These are phyloP conservation scores for Aaosphaeria pasadenensis DNA, from an alignment of 2,329 filamentous ascomycete genomes.

Conservation along the genomic window DNA sequence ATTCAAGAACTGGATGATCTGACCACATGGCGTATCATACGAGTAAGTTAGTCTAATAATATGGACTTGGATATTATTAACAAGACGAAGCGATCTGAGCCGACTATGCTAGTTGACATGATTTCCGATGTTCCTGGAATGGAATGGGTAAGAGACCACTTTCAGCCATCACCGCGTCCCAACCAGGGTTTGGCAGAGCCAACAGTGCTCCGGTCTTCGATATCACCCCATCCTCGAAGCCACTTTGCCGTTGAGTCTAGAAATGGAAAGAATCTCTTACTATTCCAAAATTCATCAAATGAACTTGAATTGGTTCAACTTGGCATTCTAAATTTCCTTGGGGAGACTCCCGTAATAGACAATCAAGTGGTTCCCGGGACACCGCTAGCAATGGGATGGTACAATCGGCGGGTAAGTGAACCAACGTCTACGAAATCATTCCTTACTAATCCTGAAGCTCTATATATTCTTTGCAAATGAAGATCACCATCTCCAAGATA, in stretches of 20 bases:
- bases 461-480: background rate
- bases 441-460: background rate
- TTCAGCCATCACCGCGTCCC: background rate
- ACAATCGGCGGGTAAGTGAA: background rate
- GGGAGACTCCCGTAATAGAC: background rate
- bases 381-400: background rate
- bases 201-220: background rate
- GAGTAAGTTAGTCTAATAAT: background rate
- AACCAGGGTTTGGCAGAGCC: background rate
- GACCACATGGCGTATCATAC: background rate
- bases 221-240: background rate
- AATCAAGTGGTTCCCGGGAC: background rate
- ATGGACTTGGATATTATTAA: background rate
- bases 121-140: background rate
- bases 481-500: background rate
- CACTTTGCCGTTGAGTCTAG: too few species aligned
- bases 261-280: too few species aligned
- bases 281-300: background rate
- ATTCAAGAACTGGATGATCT: background rate
- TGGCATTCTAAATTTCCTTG: background rate
- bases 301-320: background rate
- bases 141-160: background rate
- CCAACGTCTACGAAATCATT: background rate
- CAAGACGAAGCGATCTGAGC: background rate
- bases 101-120: background rate